These are phyloP conservation scores for Rutstroemia sp. DNA, from an alignment of 2,329 filamentous ascomycete species.

Conservation along the genomic window DNA sequence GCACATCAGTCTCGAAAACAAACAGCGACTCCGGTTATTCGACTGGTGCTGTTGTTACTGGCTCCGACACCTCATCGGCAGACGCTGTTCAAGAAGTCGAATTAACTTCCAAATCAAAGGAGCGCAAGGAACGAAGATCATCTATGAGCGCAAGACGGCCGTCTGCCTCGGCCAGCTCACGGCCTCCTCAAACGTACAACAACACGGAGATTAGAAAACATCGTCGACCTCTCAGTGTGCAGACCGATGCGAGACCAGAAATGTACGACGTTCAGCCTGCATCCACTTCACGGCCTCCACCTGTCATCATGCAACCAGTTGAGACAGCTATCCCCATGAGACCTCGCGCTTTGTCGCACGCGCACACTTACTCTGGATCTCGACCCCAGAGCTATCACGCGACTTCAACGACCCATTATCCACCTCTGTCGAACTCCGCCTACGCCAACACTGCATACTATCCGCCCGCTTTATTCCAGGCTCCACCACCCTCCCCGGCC, in stretches of 20 bases:
- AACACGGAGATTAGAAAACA: conserved; percentile 4
- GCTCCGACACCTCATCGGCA: conserved; percentile 7
- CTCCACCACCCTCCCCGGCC: conserved; percentile 8
- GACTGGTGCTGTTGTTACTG: conserved; percentile 1
- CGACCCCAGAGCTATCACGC: conserved; percentile 7
- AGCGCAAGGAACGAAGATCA: conserved; percentile 2
- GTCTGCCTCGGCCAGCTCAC: background rate
- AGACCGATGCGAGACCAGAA: conserved; percentile 3
- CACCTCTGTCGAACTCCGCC: conserved; percentile 6
- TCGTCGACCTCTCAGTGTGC: conserved; percentile 2
- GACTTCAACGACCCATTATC: background rate
- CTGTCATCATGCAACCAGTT: background rate
- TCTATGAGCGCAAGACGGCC: background rate
- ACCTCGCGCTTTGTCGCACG: conserved; percentile 1
- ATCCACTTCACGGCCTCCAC: background rate
- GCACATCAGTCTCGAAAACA: conserved; percentile 4
- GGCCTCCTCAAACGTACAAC: background rate
- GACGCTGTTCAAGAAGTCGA: background rate
- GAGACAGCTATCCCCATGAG: background rate
- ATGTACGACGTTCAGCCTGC: background rate
- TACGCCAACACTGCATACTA: background rate
- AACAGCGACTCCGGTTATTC: conserved; percentile 11
- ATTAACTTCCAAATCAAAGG: background rate
- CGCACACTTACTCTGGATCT: conserved; percentile 1
- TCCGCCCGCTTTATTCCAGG: background rate